Percentiles rank a stretch among this genome's conserved stretches.
Evolutionary conservation across 116 monocot genomes (phyloP).

Genomic region (Iris pallida): DNA sequence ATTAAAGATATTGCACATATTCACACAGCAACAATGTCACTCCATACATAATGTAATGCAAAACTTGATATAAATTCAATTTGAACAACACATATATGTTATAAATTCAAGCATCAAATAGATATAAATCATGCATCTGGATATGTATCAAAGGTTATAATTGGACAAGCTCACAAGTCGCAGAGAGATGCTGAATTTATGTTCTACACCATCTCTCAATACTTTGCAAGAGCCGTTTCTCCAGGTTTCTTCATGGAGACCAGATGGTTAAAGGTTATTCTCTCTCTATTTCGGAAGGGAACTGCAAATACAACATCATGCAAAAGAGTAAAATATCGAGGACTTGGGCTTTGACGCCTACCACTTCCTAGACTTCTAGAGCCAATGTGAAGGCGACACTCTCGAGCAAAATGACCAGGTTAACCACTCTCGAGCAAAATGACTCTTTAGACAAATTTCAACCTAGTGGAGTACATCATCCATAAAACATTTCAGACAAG

Average conservation of each 20-base stretch:
- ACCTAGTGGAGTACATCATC: too few species aligned
- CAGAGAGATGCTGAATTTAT: conserved; percentile 59
- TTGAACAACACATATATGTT: too few species aligned
- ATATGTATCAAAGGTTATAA: too few species aligned
- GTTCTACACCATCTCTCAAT: conserved; percentile 61
- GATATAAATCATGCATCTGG: too few species aligned
- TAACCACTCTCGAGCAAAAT: conserved; percentile 95
- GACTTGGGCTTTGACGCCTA: conserved; percentile 57
- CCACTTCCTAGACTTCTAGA: conserved; percentile 60
- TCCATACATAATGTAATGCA: too few species aligned
- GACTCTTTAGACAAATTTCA: too few species aligned
- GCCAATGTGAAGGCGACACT: conserved; percentile 72
- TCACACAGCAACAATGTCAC: too few species aligned
- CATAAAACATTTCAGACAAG: too few species aligned
- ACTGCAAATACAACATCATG: conserved; percentile 55
- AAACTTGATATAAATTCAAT: too few species aligned
- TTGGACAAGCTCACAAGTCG: conserved; percentile 73
- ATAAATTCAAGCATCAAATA: too few species aligned
- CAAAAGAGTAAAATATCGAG: too few species aligned
- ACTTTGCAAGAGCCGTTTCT: conserved; percentile 56
- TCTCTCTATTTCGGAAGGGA: conserved; percentile 77
- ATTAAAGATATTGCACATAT: too few species aligned
- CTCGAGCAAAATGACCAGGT: conserved; percentile 89
- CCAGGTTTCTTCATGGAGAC: conserved; percentile 89
- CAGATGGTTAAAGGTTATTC: conserved; percentile 88